Evolutionary conservation across 164 flowering plant species (phyloP), one percentile per base, ranked within the genome.

Genomic region (Akebia trifoliata): DNA sequence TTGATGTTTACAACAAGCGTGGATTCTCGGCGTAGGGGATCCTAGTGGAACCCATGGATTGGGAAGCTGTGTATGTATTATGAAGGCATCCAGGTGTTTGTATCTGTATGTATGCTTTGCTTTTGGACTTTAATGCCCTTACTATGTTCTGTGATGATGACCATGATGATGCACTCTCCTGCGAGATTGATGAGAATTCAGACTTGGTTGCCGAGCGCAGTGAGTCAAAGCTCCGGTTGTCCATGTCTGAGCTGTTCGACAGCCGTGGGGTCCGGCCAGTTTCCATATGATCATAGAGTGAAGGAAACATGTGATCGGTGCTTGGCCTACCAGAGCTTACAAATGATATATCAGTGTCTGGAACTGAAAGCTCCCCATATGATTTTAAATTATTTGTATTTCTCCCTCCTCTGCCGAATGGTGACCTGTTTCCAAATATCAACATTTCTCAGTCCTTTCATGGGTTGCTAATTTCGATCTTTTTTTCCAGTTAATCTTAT

Each of bases 301-400:
- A 62, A 31, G 93, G 70, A 40, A 59, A 63, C 57, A 51, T 37
- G 18, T 69, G 72, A 17, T 86, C 96, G 0, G 43, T 59, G 73
- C 96, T 90, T 35, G 86, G 81, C 67, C 85, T 75, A 8, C 73
- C 82, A 8, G 79, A 71, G 72, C 88, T 82, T 22, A 81, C 74
- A 56, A 77, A 82, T 15, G 88, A 82, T 67, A 81, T 75, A 34
- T 84, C 88, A 1, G 74, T 63, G 0, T 87, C 90, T 10, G 75
- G 54, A 6, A 70, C 56, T 12, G 74, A 37, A 38, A 72, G 54
- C 0, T 79, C 83, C 1, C 66, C 67, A 10, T 54, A 38, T 0
- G 65, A 30, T 40, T 30, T 74, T 31, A 38, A n/a, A n/a, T n/a
- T 63, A 15, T 49, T 56, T 7, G n/a, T 18, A 7, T 44, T 61